Base-by-base conservation (phyloP, 2,329 filamentous ascomycete species). In the Akanthomyces lecanii region DNA sequence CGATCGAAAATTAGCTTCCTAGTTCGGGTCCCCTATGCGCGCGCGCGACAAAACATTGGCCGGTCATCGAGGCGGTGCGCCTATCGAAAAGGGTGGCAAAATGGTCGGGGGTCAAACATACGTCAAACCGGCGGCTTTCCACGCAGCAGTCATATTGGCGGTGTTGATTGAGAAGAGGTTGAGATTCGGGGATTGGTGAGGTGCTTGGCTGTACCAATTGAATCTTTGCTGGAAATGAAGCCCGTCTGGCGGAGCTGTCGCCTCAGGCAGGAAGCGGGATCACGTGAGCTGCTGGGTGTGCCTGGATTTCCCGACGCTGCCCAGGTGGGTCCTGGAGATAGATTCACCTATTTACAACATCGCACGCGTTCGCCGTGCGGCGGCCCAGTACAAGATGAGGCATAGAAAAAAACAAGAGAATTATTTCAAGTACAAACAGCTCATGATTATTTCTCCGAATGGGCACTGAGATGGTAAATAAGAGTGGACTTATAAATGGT, bases 101-200 rank as follows among this genome's bases (percentile, higher is more conserved):
- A 28, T 45, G 14, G 16, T 36, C 51, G 10, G 44, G 18, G 58
- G 18, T 70, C 66, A 67, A 65, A 85, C 91, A 79, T 90, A 97
- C 93, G 89, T 96, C 77, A 98, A 85, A 81, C 95, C 95, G 78
- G 95, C 91, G 76, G 93, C 87, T 90, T 97, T 98, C 95, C 94
- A 99, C 77, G 93, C 91, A 84, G 93, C 94, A 82, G 90, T 85
- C 95, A 98, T 99, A 82, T 86, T 91, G 86, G 77, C 77, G 77
- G 75, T 74, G 68, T 77, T 76, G 70, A 68, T 68, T 71, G 70
- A 47, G 50, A 30, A 25, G 48, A 47, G 50, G 25, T 28, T 61
- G 23, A 12, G 40, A 54, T 61, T 61, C 58, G 48, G 48, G 69
- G 71, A 70, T 68, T 73, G 70, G 76, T 69, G 67, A 71, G 72